Evolutionary conservation across 2,329 filamentous ascomycete genomes (phyloP).

Genomic region (Claviceps africana): DNA sequence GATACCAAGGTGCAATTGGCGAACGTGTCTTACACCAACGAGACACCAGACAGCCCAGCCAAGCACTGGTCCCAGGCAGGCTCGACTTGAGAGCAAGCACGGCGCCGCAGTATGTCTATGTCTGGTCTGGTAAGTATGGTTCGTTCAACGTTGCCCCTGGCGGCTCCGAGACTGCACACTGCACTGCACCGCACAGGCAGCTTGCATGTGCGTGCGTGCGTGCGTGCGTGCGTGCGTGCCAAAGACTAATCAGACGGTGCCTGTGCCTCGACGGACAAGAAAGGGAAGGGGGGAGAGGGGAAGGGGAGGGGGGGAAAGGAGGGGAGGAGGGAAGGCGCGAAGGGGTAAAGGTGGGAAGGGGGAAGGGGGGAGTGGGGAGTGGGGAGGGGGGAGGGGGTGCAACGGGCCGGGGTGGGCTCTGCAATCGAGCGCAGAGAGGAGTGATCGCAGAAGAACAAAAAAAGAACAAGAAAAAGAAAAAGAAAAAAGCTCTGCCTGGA

Average conservation of each 20-base stretch:
- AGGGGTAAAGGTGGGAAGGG: too few relatives aligned
- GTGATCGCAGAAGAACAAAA: too few relatives aligned
- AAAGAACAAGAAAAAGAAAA: too few relatives aligned
- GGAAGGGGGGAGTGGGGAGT: neutral
- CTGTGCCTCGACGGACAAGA: neutral
- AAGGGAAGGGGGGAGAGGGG: too few relatives aligned
- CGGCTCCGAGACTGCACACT: slow-evolving; percentile 1
- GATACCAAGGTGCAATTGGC: neutral
- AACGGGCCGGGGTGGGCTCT: neutral
- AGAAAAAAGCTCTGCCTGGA: neutral
- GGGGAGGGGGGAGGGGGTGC: neutral
- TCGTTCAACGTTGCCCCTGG: slow-evolving; percentile 1
- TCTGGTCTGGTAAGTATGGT: too few relatives aligned
- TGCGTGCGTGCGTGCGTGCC: neutral
- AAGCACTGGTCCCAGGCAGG: slow-evolving; percentile 1
- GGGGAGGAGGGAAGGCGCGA: too few relatives aligned
- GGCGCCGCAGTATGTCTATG: neutral
- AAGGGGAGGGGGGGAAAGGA: too few relatives aligned
- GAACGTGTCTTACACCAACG: slow-evolving; percentile 11
- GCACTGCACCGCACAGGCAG: neutral
- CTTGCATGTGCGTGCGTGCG: neutral
- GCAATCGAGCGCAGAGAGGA: neutral
- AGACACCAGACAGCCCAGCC: slow-evolving; percentile 7
- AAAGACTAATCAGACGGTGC: neutral
- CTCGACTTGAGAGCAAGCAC: slow-evolving; percentile 1